Evolutionary conservation across 257 asterid genomes (phyloP).

Genomic region (Ocimum tenuiflorum): DNA sequence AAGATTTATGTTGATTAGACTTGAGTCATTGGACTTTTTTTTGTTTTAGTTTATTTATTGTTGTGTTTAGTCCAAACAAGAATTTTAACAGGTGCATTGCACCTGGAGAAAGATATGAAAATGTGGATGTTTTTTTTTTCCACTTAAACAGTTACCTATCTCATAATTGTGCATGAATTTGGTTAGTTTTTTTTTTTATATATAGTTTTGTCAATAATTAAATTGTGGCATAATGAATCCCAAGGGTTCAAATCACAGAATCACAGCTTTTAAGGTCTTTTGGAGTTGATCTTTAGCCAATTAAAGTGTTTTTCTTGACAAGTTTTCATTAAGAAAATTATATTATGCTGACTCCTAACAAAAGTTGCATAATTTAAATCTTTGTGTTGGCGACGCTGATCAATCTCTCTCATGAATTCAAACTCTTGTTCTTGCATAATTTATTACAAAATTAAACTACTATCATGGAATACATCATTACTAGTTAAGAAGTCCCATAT

Average conservation of each 20-base stretch:
- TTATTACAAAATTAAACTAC: too few species aligned
- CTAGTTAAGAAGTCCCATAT: too few species aligned
- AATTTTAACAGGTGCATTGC: too few species aligned
- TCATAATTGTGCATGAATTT: conserved; percentile 32
- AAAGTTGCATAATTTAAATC: too few species aligned
- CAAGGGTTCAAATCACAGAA: conserved; percentile 13
- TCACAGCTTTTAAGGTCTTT: conserved; percentile 21
- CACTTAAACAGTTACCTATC: conserved; percentile 6
- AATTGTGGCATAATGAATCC: conserved; percentile 19
- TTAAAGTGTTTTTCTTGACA: not conserved
- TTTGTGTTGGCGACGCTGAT: too few species aligned
- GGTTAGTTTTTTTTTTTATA: not conserved
- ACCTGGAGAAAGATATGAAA: too few species aligned
- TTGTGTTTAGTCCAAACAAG: not conserved
- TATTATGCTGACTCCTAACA: too few species aligned
- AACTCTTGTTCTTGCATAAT: too few species aligned
- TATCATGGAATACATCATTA: too few species aligned
- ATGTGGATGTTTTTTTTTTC: not conserved
- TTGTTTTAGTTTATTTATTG: not conserved
- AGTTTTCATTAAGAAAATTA: too few species aligned
- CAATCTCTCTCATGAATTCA: too few species aligned
- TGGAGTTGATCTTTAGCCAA: conserved; percentile 6
- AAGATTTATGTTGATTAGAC: conserved; percentile 13
- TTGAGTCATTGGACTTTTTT: conserved; percentile 1
- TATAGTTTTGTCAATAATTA: not conserved